Percentiles rank a stretch among this genome's conserved stretches.
These are phyloP conservation scores for Fagus crenata DNA, from an alignment of 306 rosid genomes.

Conservation along the genomic window DNA sequence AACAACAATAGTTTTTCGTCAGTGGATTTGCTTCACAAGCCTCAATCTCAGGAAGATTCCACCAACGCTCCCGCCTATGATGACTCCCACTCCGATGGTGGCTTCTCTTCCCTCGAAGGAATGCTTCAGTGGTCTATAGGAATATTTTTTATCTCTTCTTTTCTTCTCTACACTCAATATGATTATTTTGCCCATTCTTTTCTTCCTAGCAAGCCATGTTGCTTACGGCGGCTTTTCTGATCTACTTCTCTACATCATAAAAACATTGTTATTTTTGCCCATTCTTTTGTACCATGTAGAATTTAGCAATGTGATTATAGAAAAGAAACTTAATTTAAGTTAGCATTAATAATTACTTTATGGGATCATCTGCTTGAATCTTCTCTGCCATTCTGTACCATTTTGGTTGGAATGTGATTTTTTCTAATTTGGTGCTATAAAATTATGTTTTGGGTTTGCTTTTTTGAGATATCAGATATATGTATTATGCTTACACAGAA, in stretches of 20 bases:
- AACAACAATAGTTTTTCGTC: background rate
- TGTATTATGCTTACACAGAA: too few species aligned
- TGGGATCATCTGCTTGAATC: too few species aligned
- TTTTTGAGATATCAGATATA: too few species aligned
- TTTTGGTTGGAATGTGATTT: background rate
- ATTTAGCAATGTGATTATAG: too few species aligned
- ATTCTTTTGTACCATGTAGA: background rate
- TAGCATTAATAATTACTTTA: too few species aligned
- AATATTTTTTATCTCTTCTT: background rate
- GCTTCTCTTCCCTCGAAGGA: slow-evolving; percentile 80
- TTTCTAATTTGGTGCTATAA: background rate
- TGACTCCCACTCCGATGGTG: slow-evolving; percentile 54
- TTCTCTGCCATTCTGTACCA: background rate
- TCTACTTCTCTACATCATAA: background rate
- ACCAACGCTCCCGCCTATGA: slow-evolving; percentile 4
- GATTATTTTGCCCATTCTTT: too few species aligned
- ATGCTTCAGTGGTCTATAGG: slow-evolving; percentile 95
- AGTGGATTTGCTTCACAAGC: slow-evolving; percentile 38
- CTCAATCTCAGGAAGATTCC: slow-evolving; percentile 26
- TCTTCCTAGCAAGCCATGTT: too few species aligned
- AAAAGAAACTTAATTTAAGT: too few species aligned
- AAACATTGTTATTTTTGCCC: background rate
- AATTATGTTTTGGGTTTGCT: background rate
- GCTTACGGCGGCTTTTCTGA: too few species aligned
- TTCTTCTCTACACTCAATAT: background rate